phyloP scores from a whole-genome alignment of 805 yeast species.

The Teunomyces gatunensis region DNA sequence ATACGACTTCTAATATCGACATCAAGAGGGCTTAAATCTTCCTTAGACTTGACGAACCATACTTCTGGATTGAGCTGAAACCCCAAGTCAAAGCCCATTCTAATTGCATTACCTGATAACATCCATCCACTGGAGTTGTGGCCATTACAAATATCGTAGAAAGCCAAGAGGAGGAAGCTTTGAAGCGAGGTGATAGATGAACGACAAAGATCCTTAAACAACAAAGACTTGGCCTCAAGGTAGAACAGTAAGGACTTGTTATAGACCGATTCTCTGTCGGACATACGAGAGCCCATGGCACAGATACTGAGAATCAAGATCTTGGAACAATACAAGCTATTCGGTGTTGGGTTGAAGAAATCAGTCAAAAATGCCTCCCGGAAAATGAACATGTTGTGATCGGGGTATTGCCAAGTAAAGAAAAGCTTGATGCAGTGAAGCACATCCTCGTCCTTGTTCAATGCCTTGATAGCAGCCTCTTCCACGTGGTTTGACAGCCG shows the following conservation, averaged over 20 bases:
- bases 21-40: slow-evolving; percentile 46
- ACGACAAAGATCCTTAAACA: slow-evolving; percentile 45
- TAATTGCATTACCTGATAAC: slow-evolving; percentile 57
- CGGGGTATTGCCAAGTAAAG: slow-evolving; percentile 67
- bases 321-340: slow-evolving; percentile 53
- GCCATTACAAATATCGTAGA: slow-evolving; percentile 62
- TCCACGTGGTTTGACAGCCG: slow-evolving; percentile 6
- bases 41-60: slow-evolving; percentile 48
- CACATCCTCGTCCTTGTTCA: slow-evolving; percentile 34
- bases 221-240: slow-evolving; percentile 42
- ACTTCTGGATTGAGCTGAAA: slow-evolving; percentile 60
- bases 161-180: slow-evolving; percentile 55
- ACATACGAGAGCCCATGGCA: slow-evolving; percentile 55
- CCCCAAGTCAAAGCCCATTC: slow-evolving; percentile 66
- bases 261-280: slow-evolving; percentile 42
- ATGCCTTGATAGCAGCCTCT: slow-evolving; percentile 16
- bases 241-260: slow-evolving; percentile 44
- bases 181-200: slow-evolving; percentile 56
- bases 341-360: slow-evolving; percentile 54
- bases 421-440: slow-evolving; percentile 43
- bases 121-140: slow-evolving; percentile 61
- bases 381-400: slow-evolving; percentile 58
- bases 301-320: slow-evolving; percentile 55
- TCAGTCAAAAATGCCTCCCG: slow-evolving; percentile 61
- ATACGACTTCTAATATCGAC: slow-evolving; percentile 57